phyloP scores from a whole-genome alignment of 169 alveolate species.

The Plasmodium vinckei region DNA sequence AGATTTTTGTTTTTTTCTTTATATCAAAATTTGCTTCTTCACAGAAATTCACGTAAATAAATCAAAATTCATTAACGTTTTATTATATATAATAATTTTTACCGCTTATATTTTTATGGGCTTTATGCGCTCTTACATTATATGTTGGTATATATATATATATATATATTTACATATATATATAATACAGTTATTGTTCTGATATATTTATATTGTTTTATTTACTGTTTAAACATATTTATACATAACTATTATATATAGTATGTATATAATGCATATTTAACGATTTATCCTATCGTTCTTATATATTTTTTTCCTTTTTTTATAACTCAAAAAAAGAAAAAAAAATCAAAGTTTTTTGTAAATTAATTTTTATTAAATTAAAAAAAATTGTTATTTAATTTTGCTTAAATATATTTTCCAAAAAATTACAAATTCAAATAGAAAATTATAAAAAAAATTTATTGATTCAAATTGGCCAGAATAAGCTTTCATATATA shows the following conservation, averaged over 20 bases:
- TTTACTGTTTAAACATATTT: background rate
- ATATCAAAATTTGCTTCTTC: too few species aligned
- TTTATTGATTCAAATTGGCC: too few species aligned
- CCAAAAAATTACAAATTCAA: too few species aligned
- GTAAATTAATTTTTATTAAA: too few species aligned
- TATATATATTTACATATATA: slow-evolving; percentile 12
- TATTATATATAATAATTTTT: too few species aligned
- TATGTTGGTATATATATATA: slow-evolving; percentile 4
- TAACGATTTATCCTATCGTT: background rate
- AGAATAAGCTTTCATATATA: too few species aligned
- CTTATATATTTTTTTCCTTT: slow-evolving; percentile 2
- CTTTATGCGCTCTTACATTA: slow-evolving; percentile 4
- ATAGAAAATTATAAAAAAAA: too few species aligned
- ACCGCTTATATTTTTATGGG: background rate
- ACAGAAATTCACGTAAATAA: too few species aligned
- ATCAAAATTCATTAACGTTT: too few species aligned
- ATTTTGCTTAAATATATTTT: too few species aligned
- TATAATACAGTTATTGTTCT: background rate
- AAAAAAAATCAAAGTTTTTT: too few species aligned
- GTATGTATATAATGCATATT: slow-evolving; percentile 3
- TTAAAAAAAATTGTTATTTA: too few species aligned
- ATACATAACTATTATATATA: background rate
- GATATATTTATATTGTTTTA: background rate
- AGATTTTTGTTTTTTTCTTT: background rate
- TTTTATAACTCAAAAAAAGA: background rate